Conservation (phyloP, 345 rosid species). For the Eutrema japonicum region DNA sequence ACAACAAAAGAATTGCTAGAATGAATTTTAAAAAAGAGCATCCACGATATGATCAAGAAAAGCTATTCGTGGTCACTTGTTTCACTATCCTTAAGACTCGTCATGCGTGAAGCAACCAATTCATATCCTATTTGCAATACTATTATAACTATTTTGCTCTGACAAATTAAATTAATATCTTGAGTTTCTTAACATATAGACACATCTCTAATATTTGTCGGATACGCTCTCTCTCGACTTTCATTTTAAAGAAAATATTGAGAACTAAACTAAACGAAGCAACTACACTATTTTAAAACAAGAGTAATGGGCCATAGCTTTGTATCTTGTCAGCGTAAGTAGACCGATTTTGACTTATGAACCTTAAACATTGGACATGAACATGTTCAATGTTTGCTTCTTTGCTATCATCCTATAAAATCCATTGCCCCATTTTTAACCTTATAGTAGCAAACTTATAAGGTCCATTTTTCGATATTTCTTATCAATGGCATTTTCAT, state of each 20-base stretch:
- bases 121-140: neutral
- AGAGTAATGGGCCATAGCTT: slow-evolving; percentile 13
- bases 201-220: neutral
- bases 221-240: neutral
- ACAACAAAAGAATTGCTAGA: neutral
- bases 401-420: slow-evolving; percentile 18
- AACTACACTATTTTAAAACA: slow-evolving; percentile 4
- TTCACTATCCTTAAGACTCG: slow-evolving; percentile 11
- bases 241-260: neutral
- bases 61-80: slow-evolving; percentile 1
- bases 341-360: slow-evolving; percentile 39
- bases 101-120: neutral
- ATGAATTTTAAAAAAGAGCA: neutral
- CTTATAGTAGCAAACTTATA: slow-evolving; percentile 3
- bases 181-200: slow-evolving; percentile 3
- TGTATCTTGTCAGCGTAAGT: slow-evolving; percentile 33
- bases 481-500: slow-evolving; percentile 10
- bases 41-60: slow-evolving; percentile 5
- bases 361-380: slow-evolving; percentile 32
- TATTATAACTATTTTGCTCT: neutral
- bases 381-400: slow-evolving; percentile 38
- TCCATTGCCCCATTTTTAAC: slow-evolving; percentile 2
- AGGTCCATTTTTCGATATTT: slow-evolving; percentile 1
- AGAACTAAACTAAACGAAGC: neutral
- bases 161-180: neutral